Evolutionary conservation across 441 rosid genomes (phyloP), one percentile per base, ranked within the genome.

Genomic region (Arabidopsis lyrata): DNA sequence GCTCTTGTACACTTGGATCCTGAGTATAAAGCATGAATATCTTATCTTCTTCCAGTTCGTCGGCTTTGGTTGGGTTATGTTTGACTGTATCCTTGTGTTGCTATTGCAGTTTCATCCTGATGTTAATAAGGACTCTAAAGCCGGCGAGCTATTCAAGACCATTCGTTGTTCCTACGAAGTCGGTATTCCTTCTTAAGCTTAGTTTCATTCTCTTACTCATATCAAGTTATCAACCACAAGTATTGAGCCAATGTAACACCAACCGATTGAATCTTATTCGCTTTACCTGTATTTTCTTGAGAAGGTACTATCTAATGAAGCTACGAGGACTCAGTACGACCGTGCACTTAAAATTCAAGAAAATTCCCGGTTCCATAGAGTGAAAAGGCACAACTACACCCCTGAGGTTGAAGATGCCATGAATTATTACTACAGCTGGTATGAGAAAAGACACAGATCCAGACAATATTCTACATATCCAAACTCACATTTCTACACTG

Each of bases 81-180:
- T 36, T 41, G 18, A 68, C 12, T 8, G 36, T 65, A 29, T n/a
- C 9, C 34, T 35, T 16, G 31, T 63, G 45, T 35, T 68, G 64
- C 70, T 66, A 38, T 75, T 78, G 73, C 86, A 95, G 97, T 85
- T 85, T 74, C 99, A 95, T 82, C 99, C 99, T 12, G 97, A 95
- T 68, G 97, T 92, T 48, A 88, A 93, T 84, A 92, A 85, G 78
- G 89, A 92, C 50, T 72, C 82, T 24, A 82, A 6, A 79, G 87
- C 97, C 13, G 83, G 78, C 18, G 97, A 92, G 80, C 67, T 80
- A 62, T 95, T 95, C 88, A 95, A 89, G 92, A 86, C 75, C 49
- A 78, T 95, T 74, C 88, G 79, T 57, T 75, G 20, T 47, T 97
- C 97, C 11, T 92, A 92, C 76, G 94, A 94, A 77, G 95, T 91